Conservation (phyloP, 2,329 filamentous ascomycete genomes). For the Pseudocercospora vitis region DNA sequence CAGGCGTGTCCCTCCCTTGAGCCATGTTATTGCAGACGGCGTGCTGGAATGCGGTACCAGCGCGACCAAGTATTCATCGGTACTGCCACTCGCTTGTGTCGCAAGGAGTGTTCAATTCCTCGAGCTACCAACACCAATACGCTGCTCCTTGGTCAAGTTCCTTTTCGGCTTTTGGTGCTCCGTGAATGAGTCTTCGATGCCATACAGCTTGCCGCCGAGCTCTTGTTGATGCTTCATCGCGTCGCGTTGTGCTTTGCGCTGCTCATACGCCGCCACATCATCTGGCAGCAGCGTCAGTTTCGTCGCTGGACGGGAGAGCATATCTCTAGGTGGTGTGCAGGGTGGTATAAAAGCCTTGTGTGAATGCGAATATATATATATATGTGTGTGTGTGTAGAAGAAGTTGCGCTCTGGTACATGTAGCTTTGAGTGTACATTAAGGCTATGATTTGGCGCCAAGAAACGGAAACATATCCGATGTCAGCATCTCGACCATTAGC, state of each 20-base stretch:
- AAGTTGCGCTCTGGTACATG: no score
- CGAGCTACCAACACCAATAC: slow-evolving; percentile 30
- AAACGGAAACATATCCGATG: no score
- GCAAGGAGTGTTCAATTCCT: slow-evolving; percentile 19
- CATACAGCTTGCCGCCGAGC: slow-evolving; percentile 25
- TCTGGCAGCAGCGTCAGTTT: slow-evolving; percentile 39
- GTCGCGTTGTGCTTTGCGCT: slow-evolving; percentile 34
- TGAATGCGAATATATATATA: no score
- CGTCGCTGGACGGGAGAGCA: slow-evolving; percentile 40
- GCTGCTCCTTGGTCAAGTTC: slow-evolving; percentile 33
- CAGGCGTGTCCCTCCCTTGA: slow-evolving; percentile 12
- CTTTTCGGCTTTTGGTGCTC: slow-evolving; percentile 31
- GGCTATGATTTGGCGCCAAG: no score
- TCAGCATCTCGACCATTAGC: no score
- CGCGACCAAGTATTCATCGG: background rate
- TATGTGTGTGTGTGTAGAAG: no score
- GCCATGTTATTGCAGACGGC: background rate
- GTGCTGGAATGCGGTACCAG: slow-evolving; percentile 8
- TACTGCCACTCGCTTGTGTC: background rate
- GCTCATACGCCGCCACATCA: slow-evolving; percentile 38
- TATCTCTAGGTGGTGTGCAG: no score
- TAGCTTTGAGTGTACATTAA: no score
- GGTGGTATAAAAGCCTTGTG: no score
- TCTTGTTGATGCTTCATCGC: slow-evolving; percentile 27
- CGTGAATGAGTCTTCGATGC: slow-evolving; percentile 25